Conservation (phyloP, 2,329 filamentous ascomycete species). For the Colletotrichum sansevieriae region DNA sequence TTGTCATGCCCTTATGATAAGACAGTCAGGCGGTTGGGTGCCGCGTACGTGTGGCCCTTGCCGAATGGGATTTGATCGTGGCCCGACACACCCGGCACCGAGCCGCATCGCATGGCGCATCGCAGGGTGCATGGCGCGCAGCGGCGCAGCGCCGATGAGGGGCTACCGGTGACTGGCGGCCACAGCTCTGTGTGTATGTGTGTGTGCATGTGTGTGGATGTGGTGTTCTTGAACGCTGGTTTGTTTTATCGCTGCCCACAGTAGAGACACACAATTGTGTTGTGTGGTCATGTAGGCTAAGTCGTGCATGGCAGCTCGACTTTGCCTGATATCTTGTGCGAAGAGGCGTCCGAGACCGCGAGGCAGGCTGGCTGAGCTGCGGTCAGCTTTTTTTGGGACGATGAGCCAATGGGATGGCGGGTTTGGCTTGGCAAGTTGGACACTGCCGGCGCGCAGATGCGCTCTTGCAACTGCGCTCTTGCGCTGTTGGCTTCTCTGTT, state of each 20-base stretch:
- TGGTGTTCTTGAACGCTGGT: too few relatives aligned
- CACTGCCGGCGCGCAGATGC: background rate
- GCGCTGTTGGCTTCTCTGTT: too few relatives aligned
- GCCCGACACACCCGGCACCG: conserved; percentile 5
- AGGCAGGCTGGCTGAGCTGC: background rate
- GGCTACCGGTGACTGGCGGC: too few relatives aligned
- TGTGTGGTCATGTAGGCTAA: background rate
- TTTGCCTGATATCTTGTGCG: background rate
- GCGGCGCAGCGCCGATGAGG: background rate
- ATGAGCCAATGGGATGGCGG: conserved; percentile 6
- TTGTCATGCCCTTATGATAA: too few relatives aligned
- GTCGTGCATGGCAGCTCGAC: background rate
- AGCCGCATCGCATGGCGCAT: conserved; percentile 17
- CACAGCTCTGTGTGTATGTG: too few relatives aligned
- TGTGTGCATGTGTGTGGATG: too few relatives aligned
- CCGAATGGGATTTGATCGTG: conserved; percentile 10
- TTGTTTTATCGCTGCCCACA: too few relatives aligned
- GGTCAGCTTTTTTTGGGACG: conserved; percentile 6
- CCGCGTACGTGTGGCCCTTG: background rate
- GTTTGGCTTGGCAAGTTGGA: conserved; percentile 1
- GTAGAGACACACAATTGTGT: too few relatives aligned
- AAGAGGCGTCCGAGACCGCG: conserved; percentile 11
- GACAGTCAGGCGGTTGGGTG: too few relatives aligned
- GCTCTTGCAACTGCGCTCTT: background rate
- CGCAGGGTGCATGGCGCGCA: background rate